These are phyloP conservation scores for Amanita rubescens DNA, from an alignment of 768 basidiomycete species.

Conservation along the genomic window DNA sequence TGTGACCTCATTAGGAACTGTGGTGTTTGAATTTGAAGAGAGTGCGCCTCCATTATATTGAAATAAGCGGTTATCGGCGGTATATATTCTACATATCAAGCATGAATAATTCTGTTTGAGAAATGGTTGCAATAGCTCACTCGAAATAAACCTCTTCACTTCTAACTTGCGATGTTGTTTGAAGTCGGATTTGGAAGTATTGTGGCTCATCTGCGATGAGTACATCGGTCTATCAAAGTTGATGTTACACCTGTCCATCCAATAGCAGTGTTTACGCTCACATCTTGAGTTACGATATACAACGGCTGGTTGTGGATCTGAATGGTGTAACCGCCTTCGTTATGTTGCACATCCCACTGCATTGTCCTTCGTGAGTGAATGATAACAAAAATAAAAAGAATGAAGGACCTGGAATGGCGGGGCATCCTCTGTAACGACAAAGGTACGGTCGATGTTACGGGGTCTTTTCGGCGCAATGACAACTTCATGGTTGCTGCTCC, in stretches of 20 bases:
- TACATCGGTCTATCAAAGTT: neutral
- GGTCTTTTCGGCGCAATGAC: neutral
- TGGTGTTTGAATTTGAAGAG: neutral
- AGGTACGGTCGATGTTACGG: neutral
- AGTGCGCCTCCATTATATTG: neutral
- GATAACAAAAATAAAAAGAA: neutral
- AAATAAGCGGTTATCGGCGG: neutral
- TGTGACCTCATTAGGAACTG: neutral
- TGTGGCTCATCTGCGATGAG: neutral
- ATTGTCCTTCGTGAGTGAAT: neutral
- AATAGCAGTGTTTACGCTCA: neutral
- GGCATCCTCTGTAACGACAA: neutral
- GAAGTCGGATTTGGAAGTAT: neutral
- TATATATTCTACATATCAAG: neutral
- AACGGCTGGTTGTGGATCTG: neutral
- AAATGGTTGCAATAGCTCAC: neutral
- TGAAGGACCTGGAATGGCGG: neutral
- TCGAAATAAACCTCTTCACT: neutral
- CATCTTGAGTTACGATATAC: neutral
- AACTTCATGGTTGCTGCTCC: neutral
- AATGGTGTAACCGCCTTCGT: neutral
- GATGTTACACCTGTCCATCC: neutral
- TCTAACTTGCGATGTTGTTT: neutral
- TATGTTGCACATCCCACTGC: neutral
- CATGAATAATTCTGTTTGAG: neutral